These are phyloP conservation scores for Avena eriantha DNA, from an alignment of 176 grass and related monocot species.

Conservation along the genomic window DNA sequence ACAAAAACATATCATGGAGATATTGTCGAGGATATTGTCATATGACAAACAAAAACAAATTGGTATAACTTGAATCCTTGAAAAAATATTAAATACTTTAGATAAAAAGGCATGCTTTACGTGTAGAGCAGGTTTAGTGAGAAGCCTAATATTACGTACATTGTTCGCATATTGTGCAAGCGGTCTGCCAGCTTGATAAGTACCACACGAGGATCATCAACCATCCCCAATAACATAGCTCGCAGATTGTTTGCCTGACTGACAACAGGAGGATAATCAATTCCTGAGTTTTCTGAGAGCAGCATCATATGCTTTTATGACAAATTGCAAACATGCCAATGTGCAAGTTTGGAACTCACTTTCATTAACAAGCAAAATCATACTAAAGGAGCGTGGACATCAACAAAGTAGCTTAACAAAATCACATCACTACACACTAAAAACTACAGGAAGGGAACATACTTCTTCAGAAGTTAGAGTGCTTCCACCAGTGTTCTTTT, in stretches of 20 bases:
- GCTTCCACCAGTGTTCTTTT: constrained; percentile 72
- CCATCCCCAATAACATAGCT: constrained; percentile 97
- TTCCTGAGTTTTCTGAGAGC: constrained; percentile 34
- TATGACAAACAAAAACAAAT: constrained; percentile 10
- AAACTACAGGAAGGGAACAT: constrained; percentile 48
- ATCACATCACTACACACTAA: constrained; percentile 4
- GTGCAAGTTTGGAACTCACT: constrained; percentile 30
- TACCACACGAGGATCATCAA: constrained; percentile 97
- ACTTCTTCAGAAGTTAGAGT: constrained; percentile 97
- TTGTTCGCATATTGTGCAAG: constrained; percentile 98
- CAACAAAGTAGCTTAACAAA: constrained; percentile 17
- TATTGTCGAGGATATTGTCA: constrained; percentile 10
- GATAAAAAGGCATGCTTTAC: neutral
- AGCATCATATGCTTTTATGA: constrained; percentile 29
- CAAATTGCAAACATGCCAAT: constrained; percentile 24
- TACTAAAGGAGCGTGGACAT: constrained; percentile 4
- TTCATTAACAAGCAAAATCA: constrained; percentile 33
- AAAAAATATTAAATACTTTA: constrained; percentile 21
- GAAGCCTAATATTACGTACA: constrained; percentile 59
- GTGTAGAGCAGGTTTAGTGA: constrained; percentile 15
- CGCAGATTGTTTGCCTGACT: constrained; percentile 96
- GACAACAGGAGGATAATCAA: constrained; percentile 57
- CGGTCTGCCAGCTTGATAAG: constrained; percentile 97
- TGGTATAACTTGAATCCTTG: constrained; percentile 7
- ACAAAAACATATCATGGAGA: constrained; percentile 26